Evolutionary conservation across 202 grass and related monocot genomes (phyloP), one percentile per base, ranked within the genome.

Genomic region (Bolboschoenoplectus hybrid): DNA sequence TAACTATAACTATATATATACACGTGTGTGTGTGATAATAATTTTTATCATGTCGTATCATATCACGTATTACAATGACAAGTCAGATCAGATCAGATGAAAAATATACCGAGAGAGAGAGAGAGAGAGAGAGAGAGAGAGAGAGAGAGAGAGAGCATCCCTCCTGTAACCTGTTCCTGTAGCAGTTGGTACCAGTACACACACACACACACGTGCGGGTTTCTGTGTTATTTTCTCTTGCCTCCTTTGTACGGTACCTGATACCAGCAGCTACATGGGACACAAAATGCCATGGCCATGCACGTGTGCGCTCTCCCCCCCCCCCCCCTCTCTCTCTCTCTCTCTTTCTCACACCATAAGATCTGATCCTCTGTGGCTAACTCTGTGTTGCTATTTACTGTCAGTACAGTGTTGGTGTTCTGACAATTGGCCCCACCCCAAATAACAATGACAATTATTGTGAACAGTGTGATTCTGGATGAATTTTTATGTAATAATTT

Each of bases 201-300:
- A 40, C 34, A 63, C 44, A 71, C 84, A 80, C 81, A 80, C 87
- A 89, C 74, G 87, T 89, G 74, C 40, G 87, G 71, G 82, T 89
- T 26, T 71, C 82, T 72, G 35, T 69, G 81, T 16, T 45, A 77
- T 12, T 60, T 57, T 50, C 26, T 26, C 26, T 75, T 51, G 32
- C 78, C 58, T 49, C 38, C 63, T 64, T 14, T 47, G 64, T 62
- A 71, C 56, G 56, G 66, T 84, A 88, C 67, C 26, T 84, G 60
- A n/a, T 72, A 86, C 43, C 67, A 39, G 26, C 76, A 56, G 67
- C 56, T 88, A 79, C 68, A 67, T 88, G 53, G 86, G 56, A 66
- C 56, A 50, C 56, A 65, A 38, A 50, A 77, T 79, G 50, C 71
- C 36, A 72, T 62, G 63, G 73, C 87, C 36, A 72, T 62, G 82